Percentiles rank a stretch among this genome's conserved stretches.
These are phyloP conservation scores for Choiromyces venosus DNA, from an alignment of 495 filamentous ascomycete genomes.

Conservation along the genomic window DNA sequence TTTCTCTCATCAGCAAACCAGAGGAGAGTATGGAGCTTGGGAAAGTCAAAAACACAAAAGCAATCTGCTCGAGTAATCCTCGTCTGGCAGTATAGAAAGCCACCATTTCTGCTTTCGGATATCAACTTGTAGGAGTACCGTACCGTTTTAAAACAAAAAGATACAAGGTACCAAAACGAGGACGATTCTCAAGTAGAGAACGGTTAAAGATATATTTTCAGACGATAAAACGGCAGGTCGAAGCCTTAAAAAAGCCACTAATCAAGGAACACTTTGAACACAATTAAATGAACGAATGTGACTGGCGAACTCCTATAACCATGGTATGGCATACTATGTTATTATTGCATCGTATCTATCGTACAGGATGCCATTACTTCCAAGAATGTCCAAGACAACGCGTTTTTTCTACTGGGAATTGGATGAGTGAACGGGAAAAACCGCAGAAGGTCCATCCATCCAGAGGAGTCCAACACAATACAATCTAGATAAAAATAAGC, in stretches of 20 bases:
- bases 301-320: not conserved
- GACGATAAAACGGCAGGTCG: not conserved
- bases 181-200: not conserved
- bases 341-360: not conserved
- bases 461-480: not conserved
- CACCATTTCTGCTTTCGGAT: not conserved
- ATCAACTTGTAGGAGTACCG: not conserved
- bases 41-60: not conserved
- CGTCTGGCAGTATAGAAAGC: not conserved
- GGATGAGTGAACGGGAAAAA: not conserved
- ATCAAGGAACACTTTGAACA: not conserved
- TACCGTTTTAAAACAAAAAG: not conserved
- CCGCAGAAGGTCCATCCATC: not conserved
- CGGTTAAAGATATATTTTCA: not conserved
- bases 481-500: not conserved
- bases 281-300: not conserved
- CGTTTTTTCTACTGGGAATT: not conserved
- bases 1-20: not conserved
- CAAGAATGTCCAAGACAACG: not conserved
- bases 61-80: not conserved
- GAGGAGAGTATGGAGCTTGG: not conserved
- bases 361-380: not conserved
- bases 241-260: not conserved
- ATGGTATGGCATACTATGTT: not conserved
- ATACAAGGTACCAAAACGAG: not conserved